phyloP scores from a whole-genome alignment of 768 basidiomycete species.

The Chiua virens region DNA sequence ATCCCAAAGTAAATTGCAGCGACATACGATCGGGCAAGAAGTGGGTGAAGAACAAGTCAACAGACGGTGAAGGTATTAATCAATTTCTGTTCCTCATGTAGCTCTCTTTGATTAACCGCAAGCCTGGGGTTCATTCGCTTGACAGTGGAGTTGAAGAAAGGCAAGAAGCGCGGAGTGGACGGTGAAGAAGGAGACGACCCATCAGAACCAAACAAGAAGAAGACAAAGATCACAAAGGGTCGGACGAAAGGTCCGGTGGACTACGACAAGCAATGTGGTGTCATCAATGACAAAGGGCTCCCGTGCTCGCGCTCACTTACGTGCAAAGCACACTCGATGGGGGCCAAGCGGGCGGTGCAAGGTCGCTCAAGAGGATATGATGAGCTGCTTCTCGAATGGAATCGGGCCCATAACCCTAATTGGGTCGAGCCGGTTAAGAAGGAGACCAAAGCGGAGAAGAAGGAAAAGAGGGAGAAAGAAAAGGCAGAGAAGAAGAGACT shows the following conservation, averaged over 20 bases:
- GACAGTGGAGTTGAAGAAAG: slow-evolving; percentile 45
- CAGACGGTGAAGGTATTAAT: slow-evolving; percentile 46
- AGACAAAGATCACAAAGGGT: slow-evolving; percentile 77
- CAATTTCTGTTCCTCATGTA: background rate
- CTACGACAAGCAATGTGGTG: slow-evolving; percentile 91
- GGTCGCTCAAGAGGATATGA: slow-evolving; percentile 86
- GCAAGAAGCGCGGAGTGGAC: slow-evolving; percentile 84
- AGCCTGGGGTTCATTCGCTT: slow-evolving; percentile 3
- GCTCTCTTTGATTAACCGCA: slow-evolving; percentile 7
- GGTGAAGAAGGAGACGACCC: slow-evolving; percentile 65
- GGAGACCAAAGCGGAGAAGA: slow-evolving; percentile 85
- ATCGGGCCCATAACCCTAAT: slow-evolving; percentile 82
- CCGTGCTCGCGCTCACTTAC: slow-evolving; percentile 95
- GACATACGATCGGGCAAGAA: slow-evolving; percentile 58
- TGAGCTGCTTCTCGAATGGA: slow-evolving; percentile 88
- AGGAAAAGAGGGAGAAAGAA: slow-evolving; percentile 79
- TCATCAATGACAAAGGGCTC: slow-evolving; percentile 92
- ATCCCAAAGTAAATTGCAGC: slow-evolving; percentile 55
- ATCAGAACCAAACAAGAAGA: slow-evolving; percentile 72
- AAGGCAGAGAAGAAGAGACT: slow-evolving; percentile 80
- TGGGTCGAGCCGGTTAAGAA: slow-evolving; percentile 86
- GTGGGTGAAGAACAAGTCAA: slow-evolving; percentile 52
- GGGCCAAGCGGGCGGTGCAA: slow-evolving; percentile 88
- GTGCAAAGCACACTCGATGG: slow-evolving; percentile 98
- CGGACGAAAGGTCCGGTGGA: slow-evolving; percentile 85